A percentile compares a stretch with the other conserved stretches of the same genome.
These are phyloP conservation scores for Ophiostoma sp. DNA, from an alignment of 2,329 filamentous ascomycete genomes.

Conservation along the genomic window DNA sequence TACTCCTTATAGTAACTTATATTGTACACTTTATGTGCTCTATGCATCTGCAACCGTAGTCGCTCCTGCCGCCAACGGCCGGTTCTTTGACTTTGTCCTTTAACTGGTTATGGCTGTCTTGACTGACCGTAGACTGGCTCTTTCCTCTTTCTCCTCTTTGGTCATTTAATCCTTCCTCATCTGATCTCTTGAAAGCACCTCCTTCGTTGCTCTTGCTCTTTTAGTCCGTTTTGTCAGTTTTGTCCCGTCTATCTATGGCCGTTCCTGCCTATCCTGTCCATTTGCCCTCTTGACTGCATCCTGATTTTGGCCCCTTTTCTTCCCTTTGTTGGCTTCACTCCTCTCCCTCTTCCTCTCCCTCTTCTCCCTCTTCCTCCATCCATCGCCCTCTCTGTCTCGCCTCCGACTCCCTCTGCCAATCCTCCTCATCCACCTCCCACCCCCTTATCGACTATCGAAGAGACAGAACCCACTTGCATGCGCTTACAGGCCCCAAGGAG, in stretches of 20 bases:
- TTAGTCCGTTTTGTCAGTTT: not conserved
- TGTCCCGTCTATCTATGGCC: not conserved
- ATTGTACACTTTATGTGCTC: no score
- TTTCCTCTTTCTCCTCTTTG: not conserved
- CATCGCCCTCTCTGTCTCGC: not conserved
- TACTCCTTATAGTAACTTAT: no score
- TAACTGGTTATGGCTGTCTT: not conserved
- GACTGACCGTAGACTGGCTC: not conserved
- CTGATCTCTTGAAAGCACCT: not conserved
- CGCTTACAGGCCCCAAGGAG: not conserved
- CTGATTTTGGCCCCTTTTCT: not conserved
- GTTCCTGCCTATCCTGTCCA: not conserved
- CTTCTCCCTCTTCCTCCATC: not conserved
- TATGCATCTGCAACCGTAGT: not conserved
- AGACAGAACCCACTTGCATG: constrained; percentile 12
- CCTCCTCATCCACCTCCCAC: not conserved
- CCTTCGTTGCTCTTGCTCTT: not conserved
- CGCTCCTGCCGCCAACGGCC: not conserved
- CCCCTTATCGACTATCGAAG: constrained; percentile 15
- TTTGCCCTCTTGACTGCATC: constrained; percentile 6
- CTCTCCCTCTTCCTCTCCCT: not conserved
- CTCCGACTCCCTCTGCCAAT: not conserved
- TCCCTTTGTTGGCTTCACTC: not conserved
- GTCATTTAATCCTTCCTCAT: constrained; percentile 3
- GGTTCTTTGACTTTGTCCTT: not conserved